Evolutionary conservation across 176 grass and related monocot species (phyloP), one percentile per base, ranked within the genome.

Genomic region (Pontederia crassipes): DNA sequence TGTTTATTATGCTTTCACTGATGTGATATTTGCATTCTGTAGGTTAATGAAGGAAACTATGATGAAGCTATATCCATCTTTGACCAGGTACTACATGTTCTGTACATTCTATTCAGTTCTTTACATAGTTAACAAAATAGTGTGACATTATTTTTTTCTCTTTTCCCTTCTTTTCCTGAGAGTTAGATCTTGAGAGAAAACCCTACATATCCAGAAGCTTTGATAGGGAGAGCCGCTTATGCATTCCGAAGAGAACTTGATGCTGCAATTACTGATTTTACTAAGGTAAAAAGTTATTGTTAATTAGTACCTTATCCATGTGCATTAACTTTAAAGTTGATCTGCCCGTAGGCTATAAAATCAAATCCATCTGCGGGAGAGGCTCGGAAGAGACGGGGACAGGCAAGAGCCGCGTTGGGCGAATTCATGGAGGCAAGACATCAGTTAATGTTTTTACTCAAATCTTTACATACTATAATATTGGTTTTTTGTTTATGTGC

Each of bases 1-100:
- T 54, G 13, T 54, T n/a, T 4, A 35, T 61, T 61, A 46, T 20
- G 57, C 16, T 54, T 5, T 61, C 53, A 52, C 47, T 13, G 2
- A 54, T 18, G 46, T 61, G n/a, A 47, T 48, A 49, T 49, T 24
- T 15, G 13, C 15, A 68, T 5, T 89, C 81, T 84, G 75, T 71
- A 97, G 93, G 93, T 97, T 45, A 97, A 97, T 48, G 93, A 97
- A 91, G 93, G 93, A 78, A 97, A 75, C 47, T 97, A 97, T 73
- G 69, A 83, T 74, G 81, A 97, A 68, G 93, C 93, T 55, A 80
- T 97, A 83, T 91, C 87, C 28, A 88, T 97, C 49, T 97, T 97
- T 83, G 84, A 97, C 62, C 87, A 91, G 93, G 93, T 97, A 58
- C 49, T 52, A 66, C 63, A 60, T 66, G 62, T 61, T 76, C 26